Evolutionary conservation across 164 flowering plant genomes (phyloP).

Genomic region (Santalum album): DNA sequence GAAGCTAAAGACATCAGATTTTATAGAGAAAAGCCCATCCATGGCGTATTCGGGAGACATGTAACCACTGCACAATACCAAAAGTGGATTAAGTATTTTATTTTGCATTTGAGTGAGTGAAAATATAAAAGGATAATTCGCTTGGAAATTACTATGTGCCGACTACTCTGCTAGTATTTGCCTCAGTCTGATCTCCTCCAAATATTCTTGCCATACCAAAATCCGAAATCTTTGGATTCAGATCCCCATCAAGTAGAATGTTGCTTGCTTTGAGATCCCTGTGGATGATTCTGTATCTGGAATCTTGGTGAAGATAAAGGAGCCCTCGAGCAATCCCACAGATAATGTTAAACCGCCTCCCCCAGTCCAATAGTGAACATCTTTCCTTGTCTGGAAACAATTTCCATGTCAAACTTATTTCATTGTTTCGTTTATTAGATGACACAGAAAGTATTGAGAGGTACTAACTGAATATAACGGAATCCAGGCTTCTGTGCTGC

Average conservation of each 20-base stretch:
- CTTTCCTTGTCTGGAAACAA: slow-evolving; percentile 20
- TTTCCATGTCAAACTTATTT: too few relatives aligned
- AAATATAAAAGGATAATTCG: neutral
- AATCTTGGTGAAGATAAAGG: slow-evolving; percentile 65
- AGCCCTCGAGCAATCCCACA: slow-evolving; percentile 69
- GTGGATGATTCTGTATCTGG: slow-evolving; percentile 59
- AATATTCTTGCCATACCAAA: slow-evolving; percentile 72
- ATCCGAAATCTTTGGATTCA: slow-evolving; percentile 69
- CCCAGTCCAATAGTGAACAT: slow-evolving; percentile 37
- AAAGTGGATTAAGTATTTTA: too few relatives aligned
- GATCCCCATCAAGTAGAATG: slow-evolving; percentile 45
- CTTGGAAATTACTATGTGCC: slow-evolving; percentile 59
- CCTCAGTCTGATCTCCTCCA: slow-evolving; percentile 38
- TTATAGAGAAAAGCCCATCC: slow-evolving; percentile 53
- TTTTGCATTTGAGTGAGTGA: too few relatives aligned
- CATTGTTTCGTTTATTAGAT: too few relatives aligned
- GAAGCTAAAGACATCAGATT: slow-evolving; percentile 66
- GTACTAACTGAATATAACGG: slow-evolving; percentile 41
- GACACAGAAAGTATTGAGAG: neutral
- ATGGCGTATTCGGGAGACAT: slow-evolving; percentile 74
- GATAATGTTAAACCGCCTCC: slow-evolving; percentile 44
- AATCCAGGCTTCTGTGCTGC: slow-evolving; percentile 53
- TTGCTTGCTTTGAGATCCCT: slow-evolving; percentile 72
- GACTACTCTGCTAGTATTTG: slow-evolving; percentile 45
- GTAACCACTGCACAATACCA: slow-evolving; percentile 39